phyloP scores from a whole-genome alignment of 768 basidiomycete species.

The Suillus subluteus region DNA sequence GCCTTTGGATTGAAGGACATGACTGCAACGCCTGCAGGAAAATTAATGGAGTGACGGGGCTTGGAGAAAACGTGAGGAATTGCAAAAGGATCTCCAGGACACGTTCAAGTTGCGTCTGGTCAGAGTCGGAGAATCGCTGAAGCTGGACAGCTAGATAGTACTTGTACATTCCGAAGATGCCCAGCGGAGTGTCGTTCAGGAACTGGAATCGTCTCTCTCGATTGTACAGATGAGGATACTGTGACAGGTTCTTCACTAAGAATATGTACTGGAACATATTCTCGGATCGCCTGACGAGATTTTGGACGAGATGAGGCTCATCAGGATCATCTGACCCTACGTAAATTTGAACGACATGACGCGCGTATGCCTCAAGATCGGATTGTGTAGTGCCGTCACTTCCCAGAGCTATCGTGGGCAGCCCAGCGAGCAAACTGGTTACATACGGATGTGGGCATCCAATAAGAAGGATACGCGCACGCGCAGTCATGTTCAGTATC shows the following conservation, averaged over 20 bases:
- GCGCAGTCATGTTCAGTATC: background rate
- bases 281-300: background rate
- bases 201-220: background rate
- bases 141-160: background rate
- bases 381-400: background rate
- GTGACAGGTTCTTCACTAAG: background rate
- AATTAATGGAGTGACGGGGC: background rate
- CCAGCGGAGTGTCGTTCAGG: background rate
- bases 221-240: background rate
- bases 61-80: background rate
- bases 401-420: background rate
- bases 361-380: background rate
- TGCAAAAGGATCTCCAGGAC: background rate
- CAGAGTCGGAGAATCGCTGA: background rate
- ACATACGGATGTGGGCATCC: background rate
- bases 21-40: background rate
- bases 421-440: background rate
- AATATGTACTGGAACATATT: slow-evolving; percentile 1
- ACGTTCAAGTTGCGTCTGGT: background rate
- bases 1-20: background rate
- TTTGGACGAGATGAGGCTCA: background rate
- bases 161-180: background rate
- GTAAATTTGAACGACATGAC: background rate
- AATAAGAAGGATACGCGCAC: background rate
- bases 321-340: background rate